A percentile compares a stretch with the other conserved stretches of the same genome.
Conservation (phyloP, 257 asterid species). For the Solanum bulbocastanum region DNA sequence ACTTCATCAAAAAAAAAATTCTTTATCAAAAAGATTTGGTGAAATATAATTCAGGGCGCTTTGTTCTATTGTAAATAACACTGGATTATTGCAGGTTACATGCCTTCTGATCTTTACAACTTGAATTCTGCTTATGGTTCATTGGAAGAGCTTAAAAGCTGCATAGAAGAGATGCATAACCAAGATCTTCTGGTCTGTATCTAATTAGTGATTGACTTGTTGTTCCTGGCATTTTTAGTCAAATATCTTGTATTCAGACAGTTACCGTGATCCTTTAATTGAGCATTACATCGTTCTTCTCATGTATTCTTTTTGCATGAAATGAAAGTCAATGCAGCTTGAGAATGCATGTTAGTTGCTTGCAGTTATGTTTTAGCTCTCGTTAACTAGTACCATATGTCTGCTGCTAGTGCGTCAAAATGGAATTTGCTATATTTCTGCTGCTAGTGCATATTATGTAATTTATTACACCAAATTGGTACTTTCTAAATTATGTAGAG, state of each 20-base stretch:
- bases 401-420: background rate
- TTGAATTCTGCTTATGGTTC: slow-evolving; percentile 33
- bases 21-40: background rate
- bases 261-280: background rate
- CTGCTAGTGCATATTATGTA: background rate
- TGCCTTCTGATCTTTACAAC: slow-evolving; percentile 43
- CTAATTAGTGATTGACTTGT: background rate
- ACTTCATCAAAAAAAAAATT: background rate
- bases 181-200: slow-evolving; percentile 26
- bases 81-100: slow-evolving; percentile 22
- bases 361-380: background rate
- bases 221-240: background rate
- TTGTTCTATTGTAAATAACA: background rate
- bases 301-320: background rate
- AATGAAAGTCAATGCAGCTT: background rate
- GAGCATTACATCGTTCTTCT: background rate
- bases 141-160: slow-evolving; percentile 21
- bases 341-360: background rate
- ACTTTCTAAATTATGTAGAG: background rate
- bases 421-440: background rate
- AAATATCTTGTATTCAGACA: background rate
- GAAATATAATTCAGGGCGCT: background rate
- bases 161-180: slow-evolving; percentile 29
- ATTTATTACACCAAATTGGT: background rate
- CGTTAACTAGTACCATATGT: background rate